Conservation (phyloP, 2,329 filamentous ascomycete species). For the Blastomyces parvus region DNA sequence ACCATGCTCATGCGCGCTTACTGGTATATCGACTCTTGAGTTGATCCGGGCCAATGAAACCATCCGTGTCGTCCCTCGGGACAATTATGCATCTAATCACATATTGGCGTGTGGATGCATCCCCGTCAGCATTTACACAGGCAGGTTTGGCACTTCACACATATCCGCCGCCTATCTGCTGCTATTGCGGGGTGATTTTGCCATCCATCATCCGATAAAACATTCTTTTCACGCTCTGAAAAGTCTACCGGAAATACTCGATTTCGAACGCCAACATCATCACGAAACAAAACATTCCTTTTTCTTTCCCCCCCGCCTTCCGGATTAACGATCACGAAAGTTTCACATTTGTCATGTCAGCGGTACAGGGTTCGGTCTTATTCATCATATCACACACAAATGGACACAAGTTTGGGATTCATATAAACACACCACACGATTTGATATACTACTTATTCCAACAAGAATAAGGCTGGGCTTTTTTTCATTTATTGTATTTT, state of each 20-base stretch:
- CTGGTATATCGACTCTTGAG: not conserved
- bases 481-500: conserved; percentile 1
- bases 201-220: not conserved
- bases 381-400: not conserved
- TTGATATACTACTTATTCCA: not conserved
- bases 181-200: not conserved
- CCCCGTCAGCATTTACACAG: not conserved
- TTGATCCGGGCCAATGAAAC: not conserved
- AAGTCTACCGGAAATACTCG: not conserved
- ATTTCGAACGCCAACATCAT: not conserved
- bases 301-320: not conserved
- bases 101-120: not conserved
- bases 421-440: not conserved
- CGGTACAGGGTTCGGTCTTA: not conserved
- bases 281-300: not conserved
- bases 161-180: not conserved
- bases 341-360: conserved; percentile 3
- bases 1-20: not conserved
- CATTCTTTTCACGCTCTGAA: not conserved
- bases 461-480: not conserved
- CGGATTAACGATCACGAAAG: conserved; percentile 3
- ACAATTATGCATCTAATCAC: not conserved
- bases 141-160: not conserved
- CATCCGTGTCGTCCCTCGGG: not conserved
- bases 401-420: not conserved